Evolutionary conservation across 805 yeast genomes (phyloP), one percentile per base, ranked within the genome.

Genomic region (Jamesozyma piceae): DNA sequence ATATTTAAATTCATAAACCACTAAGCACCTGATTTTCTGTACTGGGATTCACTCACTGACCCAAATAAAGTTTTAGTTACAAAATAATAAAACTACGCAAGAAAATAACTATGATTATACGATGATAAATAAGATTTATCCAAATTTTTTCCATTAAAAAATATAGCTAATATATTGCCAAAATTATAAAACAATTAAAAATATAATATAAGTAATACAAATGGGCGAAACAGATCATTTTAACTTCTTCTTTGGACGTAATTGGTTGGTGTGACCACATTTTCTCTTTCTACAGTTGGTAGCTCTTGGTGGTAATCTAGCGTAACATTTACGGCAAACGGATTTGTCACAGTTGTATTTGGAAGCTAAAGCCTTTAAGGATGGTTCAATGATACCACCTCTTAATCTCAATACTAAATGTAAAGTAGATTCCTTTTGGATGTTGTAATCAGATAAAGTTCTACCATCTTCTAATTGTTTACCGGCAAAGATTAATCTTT

Each of bases 271-370:
- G 94, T 92, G 98, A 69, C 98, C 98, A 78, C 98, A 92, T 83
- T 92, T 92, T 87, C 97, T 88, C 97, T 92, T 92, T 81, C 98
- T 88, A 83, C 98, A 92, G 96, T 92, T 92, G 75, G 97, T 92
- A 65, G 98, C 98, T 85, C 97, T 94, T 76, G 98, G 96, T 69
- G 98, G 98, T 70, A 92, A 89, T 82, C 98, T 92, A 66, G 98
- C 97, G 83, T 92, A 92, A 80, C 98, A 92, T 73, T 89, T 86
- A 77, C 98, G 94, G 82, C 98, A 92, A 72, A 92, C 90, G 58
- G 95, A 72, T 78, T 92, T 92, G 60, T 92, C 98, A 81, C 97
- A 92, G 95, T 92, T 92, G 90, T 84, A 92, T 78, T 92, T 92
- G 70, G 97, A 86, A 73, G 98, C 98, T 68, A 92, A 81, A 65